Evolutionary conservation across 805 yeast species (phyloP), one percentile per base, ranked within the genome.

Genomic region (Saturnispora besseyi): DNA sequence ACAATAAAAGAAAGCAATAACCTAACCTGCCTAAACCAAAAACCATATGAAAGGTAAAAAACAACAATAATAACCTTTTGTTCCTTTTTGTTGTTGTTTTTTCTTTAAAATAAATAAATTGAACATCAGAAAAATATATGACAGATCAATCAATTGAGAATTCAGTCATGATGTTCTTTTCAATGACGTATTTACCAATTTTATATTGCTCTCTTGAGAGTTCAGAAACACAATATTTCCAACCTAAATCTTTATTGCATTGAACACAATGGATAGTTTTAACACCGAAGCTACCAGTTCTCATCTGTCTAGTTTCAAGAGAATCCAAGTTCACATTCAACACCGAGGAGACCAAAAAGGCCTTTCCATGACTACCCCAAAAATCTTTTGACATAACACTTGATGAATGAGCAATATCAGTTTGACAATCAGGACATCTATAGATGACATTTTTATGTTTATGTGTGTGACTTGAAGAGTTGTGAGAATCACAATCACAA

Each of bases 121-220:
- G 34, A 32, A 33, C 18, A 33, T n/a, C 18, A 18, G 26, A 36
- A 18, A 18, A 22, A 11, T 9, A 11, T 18, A n/a, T 8, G 18
- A 33, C 11, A 13, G n/a, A 8, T 38, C 18, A 38, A 38, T 38
- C 18, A 24, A 42, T 28, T 15, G 45, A 36, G 10, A 41, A 48
- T 21, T 48, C 50, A 13, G 51, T 38, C 46, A 49, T 46, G 7
- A 53, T 26, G 18, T 52, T 57, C n/a, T 56, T 47, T 53, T 67
- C 71, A 46, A 67, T 61, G 29, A 67, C 70, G 47, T 51, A 67
- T 31, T 65, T 57, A n/a, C 64, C 64, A 50, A 61, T 63, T 48
- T 67, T 67, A 46, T 66, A 66, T 41, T 55, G 61, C 51, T 67
- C 65, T 26, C 57, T 52, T 6, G 54, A 51, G 31, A 59, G 57